Evolutionary conservation across 2,329 filamentous ascomycete species (phyloP).

Genomic region (Pseudofabraea citricarpa): DNA sequence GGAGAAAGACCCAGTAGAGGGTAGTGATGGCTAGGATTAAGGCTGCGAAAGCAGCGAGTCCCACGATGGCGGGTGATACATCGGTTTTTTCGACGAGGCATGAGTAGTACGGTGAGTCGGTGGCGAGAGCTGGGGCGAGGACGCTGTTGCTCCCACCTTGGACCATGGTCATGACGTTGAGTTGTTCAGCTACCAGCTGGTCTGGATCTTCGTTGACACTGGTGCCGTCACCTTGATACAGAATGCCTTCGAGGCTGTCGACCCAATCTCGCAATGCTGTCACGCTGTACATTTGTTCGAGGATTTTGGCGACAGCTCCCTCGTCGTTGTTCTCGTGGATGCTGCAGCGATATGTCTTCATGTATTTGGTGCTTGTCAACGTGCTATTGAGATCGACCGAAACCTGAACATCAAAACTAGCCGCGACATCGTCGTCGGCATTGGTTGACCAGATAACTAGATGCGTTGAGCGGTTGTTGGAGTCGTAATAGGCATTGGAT

Average conservation of each 20-base stretch:
- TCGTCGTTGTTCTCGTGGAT: not conserved
- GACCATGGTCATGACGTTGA: constrained; percentile 7
- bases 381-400: constrained; percentile 1
- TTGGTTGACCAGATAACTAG: constrained; percentile 5
- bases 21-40: not conserved
- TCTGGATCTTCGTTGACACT: not conserved
- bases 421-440: not conserved
- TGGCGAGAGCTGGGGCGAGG: not conserved
- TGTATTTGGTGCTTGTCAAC: not conserved
- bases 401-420: constrained; percentile 2
- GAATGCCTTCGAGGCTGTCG: not conserved
- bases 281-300: constrained; percentile 3
- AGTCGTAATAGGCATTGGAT: no score
- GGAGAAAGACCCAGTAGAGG: constrained; percentile 1
- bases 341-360: constrained; percentile 5
- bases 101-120: not conserved
- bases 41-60: not conserved
- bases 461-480: no score
- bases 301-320: not conserved
- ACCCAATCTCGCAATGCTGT: constrained; percentile 1
- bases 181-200: not conserved
- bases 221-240: constrained; percentile 1
- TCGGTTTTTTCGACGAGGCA: not conserved
- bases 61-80: constrained; percentile 1
- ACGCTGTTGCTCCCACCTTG: constrained; percentile 5